phyloP scores from a whole-genome alignment of 805 yeast genomes.

The Myxozyma mucilagina region DNA sequence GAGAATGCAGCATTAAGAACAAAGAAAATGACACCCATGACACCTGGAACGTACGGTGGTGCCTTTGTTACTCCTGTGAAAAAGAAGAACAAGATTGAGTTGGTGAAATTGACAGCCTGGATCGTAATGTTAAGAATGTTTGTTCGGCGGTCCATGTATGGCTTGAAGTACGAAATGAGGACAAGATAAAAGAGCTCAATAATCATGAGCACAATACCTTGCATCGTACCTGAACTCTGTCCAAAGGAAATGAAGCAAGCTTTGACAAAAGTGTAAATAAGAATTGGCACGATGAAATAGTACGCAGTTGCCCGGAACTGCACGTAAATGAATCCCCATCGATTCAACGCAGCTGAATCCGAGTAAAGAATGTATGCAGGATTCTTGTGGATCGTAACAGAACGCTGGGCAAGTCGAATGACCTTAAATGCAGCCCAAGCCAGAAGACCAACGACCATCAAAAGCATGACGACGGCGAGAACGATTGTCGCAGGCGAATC shows the following conservation, averaged over 20 bases:
- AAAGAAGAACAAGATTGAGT: slow-evolving; percentile 83
- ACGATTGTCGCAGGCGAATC: slow-evolving; percentile 84
- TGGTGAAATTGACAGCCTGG: slow-evolving; percentile 73
- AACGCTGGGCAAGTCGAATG: slow-evolving; percentile 69
- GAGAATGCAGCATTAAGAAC: slow-evolving; percentile 88
- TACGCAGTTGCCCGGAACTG: slow-evolving; percentile 86
- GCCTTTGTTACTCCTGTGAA: slow-evolving; percentile 72
- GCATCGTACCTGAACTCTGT: slow-evolving; percentile 78
- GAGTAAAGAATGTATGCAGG: slow-evolving; percentile 92
- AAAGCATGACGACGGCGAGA: slow-evolving; percentile 70
- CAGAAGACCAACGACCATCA: slow-evolving; percentile 59
- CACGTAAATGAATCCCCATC: slow-evolving; percentile 89
- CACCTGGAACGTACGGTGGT: slow-evolving; percentile 89
- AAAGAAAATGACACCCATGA: slow-evolving; percentile 88
- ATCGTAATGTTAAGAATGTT: slow-evolving; percentile 90
- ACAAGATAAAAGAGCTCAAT: slow-evolving; percentile 72
- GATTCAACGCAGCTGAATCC: slow-evolving; percentile 73
- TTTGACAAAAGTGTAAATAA: slow-evolving; percentile 67
- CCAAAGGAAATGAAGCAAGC: slow-evolving; percentile 84
- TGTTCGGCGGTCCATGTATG: slow-evolving; percentile 92
- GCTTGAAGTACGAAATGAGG: slow-evolving; percentile 68
- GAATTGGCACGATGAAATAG: slow-evolving; percentile 71
- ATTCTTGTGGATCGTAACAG: slow-evolving; percentile 71
- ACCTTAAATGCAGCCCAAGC: slow-evolving; percentile 74
- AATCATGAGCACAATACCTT: slow-evolving; percentile 72